Percentiles rank a stretch among this genome's conserved stretches.
phyloP scores from a whole-genome alignment of 768 basidiomycete genomes.

The Coprinopsis strossmayeri region DNA sequence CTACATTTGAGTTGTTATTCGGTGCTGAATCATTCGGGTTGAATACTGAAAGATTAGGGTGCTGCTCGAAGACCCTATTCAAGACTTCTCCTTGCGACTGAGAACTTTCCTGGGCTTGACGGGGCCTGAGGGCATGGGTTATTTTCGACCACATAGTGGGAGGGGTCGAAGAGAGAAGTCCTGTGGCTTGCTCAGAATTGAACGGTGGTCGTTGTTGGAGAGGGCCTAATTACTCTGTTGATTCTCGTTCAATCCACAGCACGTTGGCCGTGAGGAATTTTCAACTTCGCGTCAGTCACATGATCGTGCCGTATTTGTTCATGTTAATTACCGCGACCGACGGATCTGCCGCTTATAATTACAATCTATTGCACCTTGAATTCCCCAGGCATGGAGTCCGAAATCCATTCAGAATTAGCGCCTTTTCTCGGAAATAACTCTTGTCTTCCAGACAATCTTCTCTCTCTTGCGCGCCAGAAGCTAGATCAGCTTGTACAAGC shows the following conservation, averaged over 20 bases:
- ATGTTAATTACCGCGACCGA: too few relatives aligned
- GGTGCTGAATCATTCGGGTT: constrained; percentile 29
- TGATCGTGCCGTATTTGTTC: constrained; percentile 5
- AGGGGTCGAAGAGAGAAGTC: not conserved
- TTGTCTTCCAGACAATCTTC: too few relatives aligned
- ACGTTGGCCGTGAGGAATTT: not conserved
- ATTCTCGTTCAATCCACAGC: constrained; percentile 3
- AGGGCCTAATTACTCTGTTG: constrained; percentile 10
- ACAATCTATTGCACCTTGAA: too few relatives aligned
- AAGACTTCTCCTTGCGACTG: constrained; percentile 37
- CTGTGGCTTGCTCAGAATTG: not conserved
- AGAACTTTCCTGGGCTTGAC: constrained; percentile 20
- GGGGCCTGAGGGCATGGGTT: constrained; percentile 46
- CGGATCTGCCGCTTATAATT: too few relatives aligned
- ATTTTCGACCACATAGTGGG: constrained; percentile 57
- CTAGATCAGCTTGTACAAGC: too few relatives aligned
- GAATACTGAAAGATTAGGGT: constrained; percentile 56
- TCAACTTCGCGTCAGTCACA: constrained; percentile 15
- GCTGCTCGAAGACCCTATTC: constrained; percentile 48
- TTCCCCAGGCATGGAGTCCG: too few relatives aligned
- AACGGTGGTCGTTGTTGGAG: not conserved
- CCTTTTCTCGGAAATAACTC: too few relatives aligned
- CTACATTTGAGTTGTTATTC: constrained; percentile 11
- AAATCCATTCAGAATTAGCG: too few relatives aligned
- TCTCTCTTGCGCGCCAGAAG: too few relatives aligned